Evolutionary conservation across 768 basidiomycete species (phyloP).

Genomic region (Solioccasus polychromus): DNA sequence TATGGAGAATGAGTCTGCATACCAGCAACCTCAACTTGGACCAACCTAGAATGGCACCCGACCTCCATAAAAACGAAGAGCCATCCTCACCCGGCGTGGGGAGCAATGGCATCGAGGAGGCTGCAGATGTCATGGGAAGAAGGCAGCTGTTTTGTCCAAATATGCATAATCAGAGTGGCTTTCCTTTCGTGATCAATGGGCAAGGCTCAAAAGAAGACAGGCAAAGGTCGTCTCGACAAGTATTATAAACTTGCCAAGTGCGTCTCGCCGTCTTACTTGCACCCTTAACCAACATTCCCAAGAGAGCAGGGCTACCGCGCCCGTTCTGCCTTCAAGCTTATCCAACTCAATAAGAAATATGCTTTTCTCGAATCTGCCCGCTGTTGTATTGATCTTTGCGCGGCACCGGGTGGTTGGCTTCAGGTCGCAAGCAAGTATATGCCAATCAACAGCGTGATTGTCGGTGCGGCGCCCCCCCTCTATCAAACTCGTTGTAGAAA

Average conservation of each 20-base stretch:
- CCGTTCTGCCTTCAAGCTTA: slow-evolving; percentile 98
- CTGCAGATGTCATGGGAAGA: slow-evolving; percentile 18
- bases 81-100: slow-evolving; percentile 7
- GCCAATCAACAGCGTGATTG: slow-evolving; percentile 88
- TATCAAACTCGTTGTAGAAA: slow-evolving; percentile 5
- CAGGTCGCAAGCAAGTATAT: slow-evolving; percentile 98
- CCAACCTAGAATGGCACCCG: slow-evolving; percentile 42
- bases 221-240: slow-evolving; percentile 93
- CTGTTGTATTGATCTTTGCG: slow-evolving; percentile 97
- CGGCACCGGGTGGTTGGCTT: slow-evolving; percentile 98
- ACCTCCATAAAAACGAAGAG: slow-evolving; percentile 38
- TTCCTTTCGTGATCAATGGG: slow-evolving; percentile 44
- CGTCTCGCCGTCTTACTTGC: slow-evolving; percentile 3
- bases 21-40: not conserved
- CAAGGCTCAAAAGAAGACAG: slow-evolving; percentile 91
- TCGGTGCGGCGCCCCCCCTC: slow-evolving; percentile 53
- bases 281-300: slow-evolving; percentile 9
- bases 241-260: slow-evolving; percentile 96
- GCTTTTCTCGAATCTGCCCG: slow-evolving; percentile 82
- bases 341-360: slow-evolving; percentile 98
- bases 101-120: slow-evolving; percentile 30
- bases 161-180: slow-evolving; percentile 12
- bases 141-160: slow-evolving; percentile 7
- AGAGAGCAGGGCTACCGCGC: slow-evolving; percentile 99
- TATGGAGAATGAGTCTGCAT: not conserved